Conservation (phyloP, 1,139 yeast genomes). For the Spathaspora sp. region DNA sequence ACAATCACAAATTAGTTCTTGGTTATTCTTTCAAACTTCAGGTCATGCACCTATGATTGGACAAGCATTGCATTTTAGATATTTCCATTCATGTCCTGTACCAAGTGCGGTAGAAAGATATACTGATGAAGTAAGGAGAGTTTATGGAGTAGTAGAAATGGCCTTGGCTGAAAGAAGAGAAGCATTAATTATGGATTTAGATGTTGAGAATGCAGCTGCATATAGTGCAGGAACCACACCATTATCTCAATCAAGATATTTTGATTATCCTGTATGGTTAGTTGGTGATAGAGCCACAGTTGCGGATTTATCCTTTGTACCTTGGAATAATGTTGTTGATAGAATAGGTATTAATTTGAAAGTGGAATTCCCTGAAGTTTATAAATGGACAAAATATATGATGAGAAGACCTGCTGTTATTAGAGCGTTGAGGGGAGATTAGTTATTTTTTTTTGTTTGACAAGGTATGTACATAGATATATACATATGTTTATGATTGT, state of each 20-base stretch:
- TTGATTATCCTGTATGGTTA: slow-evolving; percentile 93
- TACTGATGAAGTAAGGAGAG: slow-evolving; percentile 90
- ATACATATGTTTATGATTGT: not conserved
- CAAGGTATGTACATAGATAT: not conserved
- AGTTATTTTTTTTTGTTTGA: slow-evolving; percentile 5
- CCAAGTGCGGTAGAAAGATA: slow-evolving; percentile 90
- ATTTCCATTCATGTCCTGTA: slow-evolving; percentile 84
- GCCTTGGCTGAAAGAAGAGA: slow-evolving; percentile 92
- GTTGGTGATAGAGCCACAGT: slow-evolving; percentile 89
- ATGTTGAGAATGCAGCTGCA: slow-evolving; percentile 84
- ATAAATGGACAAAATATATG: slow-evolving; percentile 92
- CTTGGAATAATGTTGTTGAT: slow-evolving; percentile 96
- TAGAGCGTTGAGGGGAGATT: slow-evolving; percentile 70
- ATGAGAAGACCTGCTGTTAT: slow-evolving; percentile 86
- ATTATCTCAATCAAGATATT: slow-evolving; percentile 77
- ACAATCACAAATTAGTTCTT: slow-evolving; percentile 82
- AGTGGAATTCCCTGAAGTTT: slow-evolving; percentile 90
- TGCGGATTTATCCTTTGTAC: slow-evolving; percentile 90
- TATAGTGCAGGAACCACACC: slow-evolving; percentile 90
- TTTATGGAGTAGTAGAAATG: slow-evolving; percentile 93
- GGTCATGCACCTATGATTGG: slow-evolving; percentile 99
- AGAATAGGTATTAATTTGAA: slow-evolving; percentile 86
- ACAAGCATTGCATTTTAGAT: slow-evolving; percentile 90
- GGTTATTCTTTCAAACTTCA: slow-evolving; percentile 93
- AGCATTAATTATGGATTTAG: slow-evolving; percentile 85